Percentiles rank a stretch among this genome's conserved stretches.
Evolutionary conservation across 495 filamentous ascomycete genomes (phyloP).

Genomic region (Penicillium atrosanguineum): DNA sequence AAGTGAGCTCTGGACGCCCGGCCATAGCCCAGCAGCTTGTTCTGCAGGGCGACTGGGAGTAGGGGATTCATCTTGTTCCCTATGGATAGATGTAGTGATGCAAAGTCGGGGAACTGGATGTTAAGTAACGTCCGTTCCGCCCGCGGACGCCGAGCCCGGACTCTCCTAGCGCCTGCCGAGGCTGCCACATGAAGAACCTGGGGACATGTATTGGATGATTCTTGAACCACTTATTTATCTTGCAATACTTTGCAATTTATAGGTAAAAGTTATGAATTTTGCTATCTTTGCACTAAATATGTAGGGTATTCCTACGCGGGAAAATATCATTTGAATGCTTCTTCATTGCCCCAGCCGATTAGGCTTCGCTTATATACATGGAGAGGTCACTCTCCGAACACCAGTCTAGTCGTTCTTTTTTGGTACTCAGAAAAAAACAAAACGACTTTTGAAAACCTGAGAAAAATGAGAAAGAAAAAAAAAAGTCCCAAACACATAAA

Average conservation of each 20-base stretch:
- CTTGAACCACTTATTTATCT: not conserved
- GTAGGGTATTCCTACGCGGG: no score
- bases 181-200: slow-evolving; percentile 16
- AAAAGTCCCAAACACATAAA: slow-evolving; percentile 34
- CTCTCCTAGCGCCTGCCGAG: slow-evolving; percentile 13
- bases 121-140: slow-evolving; percentile 14
- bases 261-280: no score
- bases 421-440: slow-evolving; percentile 21
- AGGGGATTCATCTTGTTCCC: slow-evolving; percentile 35
- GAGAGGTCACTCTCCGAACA: slow-evolving; percentile 33
- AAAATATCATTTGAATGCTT: slow-evolving; percentile 12
- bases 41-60: slow-evolving; percentile 40
- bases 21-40: slow-evolving; percentile 41
- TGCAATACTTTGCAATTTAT: not conserved
- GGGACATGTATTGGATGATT: not conserved
- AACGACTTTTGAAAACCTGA: slow-evolving; percentile 36
- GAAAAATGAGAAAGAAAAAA: slow-evolving; percentile 15
- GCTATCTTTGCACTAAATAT: no score
- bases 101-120: slow-evolving; percentile 13
- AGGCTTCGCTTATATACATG: slow-evolving; percentile 41
- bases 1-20: slow-evolving; percentile 56
- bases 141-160: not conserved
- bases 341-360: slow-evolving; percentile 12
- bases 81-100: slow-evolving; percentile 15
- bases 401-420: slow-evolving; percentile 26